Evolutionary conservation across 345 rosid species (phyloP), one percentile per base, ranked within the genome.

Genomic region (Eucalyptus dawsonii): DNA sequence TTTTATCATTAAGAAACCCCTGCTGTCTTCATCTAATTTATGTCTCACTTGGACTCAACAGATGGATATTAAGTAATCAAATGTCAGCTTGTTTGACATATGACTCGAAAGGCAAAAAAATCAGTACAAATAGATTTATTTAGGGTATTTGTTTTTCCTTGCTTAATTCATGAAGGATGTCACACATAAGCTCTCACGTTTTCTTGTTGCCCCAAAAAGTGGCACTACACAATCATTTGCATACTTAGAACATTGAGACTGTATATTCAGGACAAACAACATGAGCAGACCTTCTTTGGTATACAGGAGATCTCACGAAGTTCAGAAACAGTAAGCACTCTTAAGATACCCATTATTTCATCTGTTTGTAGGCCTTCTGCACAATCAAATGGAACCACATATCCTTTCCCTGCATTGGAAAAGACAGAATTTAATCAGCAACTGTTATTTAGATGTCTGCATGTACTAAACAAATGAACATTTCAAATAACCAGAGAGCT

Each of bases 251-350:
- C 27, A 86, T 56, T 51, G 24, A 76, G 47, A 76, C 47, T 76
- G 27, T 40, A 37, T 76, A 76, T 50, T 47, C 49, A 34, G 53
- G 27, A 87, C 22, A 76, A 60, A 49, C 45, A 91, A 56, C 37
- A 91, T 16, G 37, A 86, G 86, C 90, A 89, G 90, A 96, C 99
- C 98, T 95, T 96, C 87, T 89, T 93, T 56, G 94, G 87, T 62
- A 89, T 89, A 89, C 90, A 87, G 47, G 91, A 89, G 92, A 97
- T 95, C 88, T 94, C 98, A 88, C 92, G 97, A 86, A 97, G 95
- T 94, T 97, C 98, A 34, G 93, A 86, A 88, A 95, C 93, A 9
- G 91, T 93, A 53, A 97, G 98, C 90, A 94, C 88, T 90, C 90
- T 91, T 89, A 92, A 87, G 88, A 97, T 93, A 88, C 93, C 94